These are phyloP conservation scores for Ambrosiella cleistominuta DNA, from an alignment of 2,329 filamentous ascomycete species.

Conservation along the genomic window DNA sequence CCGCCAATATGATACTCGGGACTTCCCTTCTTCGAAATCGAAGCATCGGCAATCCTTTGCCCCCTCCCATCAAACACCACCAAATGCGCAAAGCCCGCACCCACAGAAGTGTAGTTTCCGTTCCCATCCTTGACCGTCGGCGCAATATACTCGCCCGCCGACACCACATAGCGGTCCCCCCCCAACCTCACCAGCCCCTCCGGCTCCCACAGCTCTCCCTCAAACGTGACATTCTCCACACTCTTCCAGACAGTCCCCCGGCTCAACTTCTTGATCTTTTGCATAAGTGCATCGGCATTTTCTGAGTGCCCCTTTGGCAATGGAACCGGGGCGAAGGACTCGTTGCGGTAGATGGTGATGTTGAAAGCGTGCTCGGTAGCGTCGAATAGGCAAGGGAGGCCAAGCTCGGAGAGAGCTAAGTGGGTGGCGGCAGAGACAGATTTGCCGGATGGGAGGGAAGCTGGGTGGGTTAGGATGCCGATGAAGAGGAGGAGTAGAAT, in stretches of 20 bases:
- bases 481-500: slow-evolving; percentile 9
- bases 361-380: slow-evolving; percentile 16
- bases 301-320: slow-evolving; percentile 22
- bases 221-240: slow-evolving; percentile 24
- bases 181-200: slow-evolving; percentile 30
- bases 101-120: slow-evolving; percentile 30
- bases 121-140: slow-evolving; percentile 26
- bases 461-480: slow-evolving; percentile 5
- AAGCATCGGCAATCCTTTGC: slow-evolving; percentile 26
- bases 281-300: slow-evolving; percentile 22
- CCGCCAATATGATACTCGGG: slow-evolving; percentile 30
- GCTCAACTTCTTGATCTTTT: slow-evolving; percentile 20
- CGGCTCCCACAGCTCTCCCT: slow-evolving; percentile 30
- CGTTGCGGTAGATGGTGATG: slow-evolving; percentile 19
- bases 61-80: slow-evolving; percentile 28
- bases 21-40: slow-evolving; percentile 22
- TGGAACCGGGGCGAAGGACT: slow-evolving; percentile 20
- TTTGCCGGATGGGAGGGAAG: slow-evolving; percentile 17
- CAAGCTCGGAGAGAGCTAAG: not conserved
- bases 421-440: slow-evolving; percentile 1
- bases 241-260: slow-evolving; percentile 27
- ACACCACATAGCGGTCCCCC: slow-evolving; percentile 27
- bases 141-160: slow-evolving; percentile 26
- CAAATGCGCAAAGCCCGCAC: slow-evolving; percentile 28
- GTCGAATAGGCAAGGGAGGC: slow-evolving; percentile 2